phyloP scores from a whole-genome alignment of 225 moss, liverwort and hornwort genomes.

The Asterella californica region DNA sequence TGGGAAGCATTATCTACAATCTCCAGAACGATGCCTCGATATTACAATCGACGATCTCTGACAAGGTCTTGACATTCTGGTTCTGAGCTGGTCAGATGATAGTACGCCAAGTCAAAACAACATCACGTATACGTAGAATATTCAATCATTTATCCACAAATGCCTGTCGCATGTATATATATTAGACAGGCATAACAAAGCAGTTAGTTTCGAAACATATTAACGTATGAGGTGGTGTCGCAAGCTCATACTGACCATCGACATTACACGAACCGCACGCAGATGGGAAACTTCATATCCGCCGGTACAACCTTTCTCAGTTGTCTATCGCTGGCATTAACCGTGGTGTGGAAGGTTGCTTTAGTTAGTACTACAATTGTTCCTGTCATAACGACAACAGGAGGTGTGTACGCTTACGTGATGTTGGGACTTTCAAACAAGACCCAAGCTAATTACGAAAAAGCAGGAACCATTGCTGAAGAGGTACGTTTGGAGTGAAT shows the following conservation, averaged over 20 bases:
- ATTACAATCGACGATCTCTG: neutral
- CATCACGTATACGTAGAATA: too few species aligned
- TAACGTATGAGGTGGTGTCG: neutral
- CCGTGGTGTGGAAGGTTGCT: conserved; percentile 9
- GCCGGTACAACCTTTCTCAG: neutral
- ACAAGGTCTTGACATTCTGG: neutral
- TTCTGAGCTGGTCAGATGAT: too few species aligned
- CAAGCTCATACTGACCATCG: neutral
- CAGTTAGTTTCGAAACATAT: neutral
- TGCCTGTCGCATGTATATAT: neutral
- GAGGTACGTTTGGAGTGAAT: conserved; percentile 6
- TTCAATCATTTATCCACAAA: too few species aligned
- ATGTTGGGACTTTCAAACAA: conserved; percentile 16
- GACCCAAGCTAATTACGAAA: conserved; percentile 11
- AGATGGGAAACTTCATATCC: neutral
- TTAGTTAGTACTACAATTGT: conserved; percentile 14
- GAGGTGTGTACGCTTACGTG: conserved; percentile 8
- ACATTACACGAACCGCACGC: neutral
- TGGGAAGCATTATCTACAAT: neutral
- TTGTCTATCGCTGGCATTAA: neutral
- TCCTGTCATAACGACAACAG: conserved; percentile 16
- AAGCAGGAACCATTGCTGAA: conserved; percentile 19
- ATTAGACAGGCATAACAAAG: neutral
- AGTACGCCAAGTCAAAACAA: too few species aligned
- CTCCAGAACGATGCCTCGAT: neutral